These are phyloP conservation scores for Pleurozium schreberi DNA, from an alignment of 225 moss, liverwort and hornwort genomes.

Conservation along the genomic window DNA sequence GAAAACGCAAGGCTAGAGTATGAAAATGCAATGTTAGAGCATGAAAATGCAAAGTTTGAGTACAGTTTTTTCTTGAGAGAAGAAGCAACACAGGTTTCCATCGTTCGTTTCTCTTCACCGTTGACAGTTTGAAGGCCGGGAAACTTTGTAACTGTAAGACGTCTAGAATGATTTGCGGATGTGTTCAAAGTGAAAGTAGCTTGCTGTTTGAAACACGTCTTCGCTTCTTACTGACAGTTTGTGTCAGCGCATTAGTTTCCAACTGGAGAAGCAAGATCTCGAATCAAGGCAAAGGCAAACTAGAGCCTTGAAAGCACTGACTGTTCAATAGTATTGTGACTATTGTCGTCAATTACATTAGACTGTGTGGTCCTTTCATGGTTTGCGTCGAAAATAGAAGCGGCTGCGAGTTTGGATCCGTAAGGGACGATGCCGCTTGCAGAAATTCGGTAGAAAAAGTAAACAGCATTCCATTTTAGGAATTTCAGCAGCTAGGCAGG, in stretches of 20 bases:
- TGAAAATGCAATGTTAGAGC: neutral
- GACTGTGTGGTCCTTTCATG: too few species aligned
- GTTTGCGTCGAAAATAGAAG: neutral
- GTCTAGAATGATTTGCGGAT: too few species aligned
- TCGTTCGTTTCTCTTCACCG: neutral
- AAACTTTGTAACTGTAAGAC: neutral
- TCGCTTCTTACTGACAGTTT: neutral
- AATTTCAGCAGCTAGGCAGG: neutral
- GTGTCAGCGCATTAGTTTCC: neutral
- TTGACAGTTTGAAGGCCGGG: neutral
- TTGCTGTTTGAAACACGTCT: neutral
- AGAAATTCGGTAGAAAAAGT: neutral
- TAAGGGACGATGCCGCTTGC: neutral
- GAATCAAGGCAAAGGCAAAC: neutral
- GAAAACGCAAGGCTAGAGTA: neutral
- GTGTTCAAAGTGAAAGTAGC: too few species aligned
- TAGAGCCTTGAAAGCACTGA: neutral
- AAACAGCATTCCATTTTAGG: neutral
- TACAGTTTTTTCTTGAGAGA: neutral
- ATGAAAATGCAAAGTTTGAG: neutral
- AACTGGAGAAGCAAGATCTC: neutral
- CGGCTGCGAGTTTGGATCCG: neutral
- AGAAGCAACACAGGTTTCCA: too few species aligned
- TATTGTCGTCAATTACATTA: too few species aligned
- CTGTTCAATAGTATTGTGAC: neutral